Evolutionary conservation across 371 early-diverging fungal genomes (phyloP), one percentile per base, ranked within the genome.

Genomic region (Smittium mucronatum): DNA sequence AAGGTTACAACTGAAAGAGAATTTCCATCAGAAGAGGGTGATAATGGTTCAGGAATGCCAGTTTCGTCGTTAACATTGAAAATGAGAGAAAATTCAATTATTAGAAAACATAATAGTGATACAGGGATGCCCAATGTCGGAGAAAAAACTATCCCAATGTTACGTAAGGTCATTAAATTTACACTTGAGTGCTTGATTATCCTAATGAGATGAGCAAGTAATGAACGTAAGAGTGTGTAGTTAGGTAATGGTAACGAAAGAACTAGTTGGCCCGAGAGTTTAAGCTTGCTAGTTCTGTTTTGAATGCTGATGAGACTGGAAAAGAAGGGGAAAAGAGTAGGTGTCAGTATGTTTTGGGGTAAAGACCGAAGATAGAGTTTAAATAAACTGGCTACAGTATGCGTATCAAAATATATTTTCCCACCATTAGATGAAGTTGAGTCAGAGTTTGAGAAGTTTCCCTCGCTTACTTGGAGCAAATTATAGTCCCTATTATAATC

Each of bases 91-190:
- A 93, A 97, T 65, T 94, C 91, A 1, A 88, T 83, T 79, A 95
- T 83, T 75, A 97, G 83, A 71, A 95, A 78, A 35, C 83, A 88
- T 68, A 97, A 91, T 0, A 97, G 86, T 8, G 88, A 87, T 21
- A 93, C 91, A 0, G 95, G 94, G 67, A 97, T 91, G 2, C 89
- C 90, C 2, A 95, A 79, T 11, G 95, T 95, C 2, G 96, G 94
- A 28, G 93, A 89, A 72, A 95, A 95, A 0, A 97, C 93, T 67
- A 96, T 95, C 34, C 93, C 92, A 34, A 97, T 86, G 78, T 96
- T 96, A 25, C 91, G 85, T 63, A 91, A 82, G 1, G 87, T 96
- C 98, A 97, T 97, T 80, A 89, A 91, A 84, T 95, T 97, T 35
- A 82, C 76, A 28, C 87, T 88, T 0, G 87, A 79, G 64, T 88